These are phyloP conservation scores for Metschnikowia similis DNA, from an alignment of 805 yeast genomes.

Conservation along the genomic window DNA sequence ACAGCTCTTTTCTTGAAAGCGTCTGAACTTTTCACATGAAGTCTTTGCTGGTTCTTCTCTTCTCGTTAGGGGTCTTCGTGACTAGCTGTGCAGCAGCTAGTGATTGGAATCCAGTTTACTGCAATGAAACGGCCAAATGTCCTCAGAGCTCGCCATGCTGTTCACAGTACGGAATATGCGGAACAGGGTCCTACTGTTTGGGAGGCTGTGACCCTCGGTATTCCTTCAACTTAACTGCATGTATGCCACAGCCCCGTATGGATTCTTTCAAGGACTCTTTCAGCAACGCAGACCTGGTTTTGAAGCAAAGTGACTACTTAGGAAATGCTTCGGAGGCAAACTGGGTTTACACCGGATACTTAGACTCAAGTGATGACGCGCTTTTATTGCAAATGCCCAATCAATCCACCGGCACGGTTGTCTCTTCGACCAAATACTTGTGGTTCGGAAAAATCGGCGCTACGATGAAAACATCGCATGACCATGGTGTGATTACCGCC, in stretches of 20 bases:
- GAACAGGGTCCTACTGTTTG: conserved; percentile 71
- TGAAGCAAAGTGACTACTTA: conserved; percentile 40
- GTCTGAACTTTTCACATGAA: conserved; percentile 5
- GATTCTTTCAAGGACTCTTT: conserved; percentile 43
- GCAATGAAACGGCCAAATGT: conserved; percentile 56
- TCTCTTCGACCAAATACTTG: conserved; percentile 71
- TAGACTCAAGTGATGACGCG: conserved; percentile 47
- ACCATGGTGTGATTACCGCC: conserved; percentile 79
- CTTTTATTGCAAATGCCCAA: conserved; percentile 74
- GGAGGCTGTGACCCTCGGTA: conserved; percentile 83
- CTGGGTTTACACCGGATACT: conserved; percentile 68
- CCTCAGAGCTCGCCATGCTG: conserved; percentile 86
- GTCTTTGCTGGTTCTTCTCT: conserved; percentile 4
- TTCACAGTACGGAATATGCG: conserved; percentile 74
- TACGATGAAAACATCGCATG: conserved; percentile 67
- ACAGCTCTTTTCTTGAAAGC: neutral
- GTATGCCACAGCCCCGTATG: conserved; percentile 86
- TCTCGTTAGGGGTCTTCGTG: conserved; percentile 4
- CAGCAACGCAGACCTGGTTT: conserved; percentile 24
- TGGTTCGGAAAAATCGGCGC: conserved; percentile 86
- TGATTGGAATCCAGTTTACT: conserved; percentile 24
- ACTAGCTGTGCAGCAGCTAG: conserved; percentile 6
- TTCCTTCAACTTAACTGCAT: conserved; percentile 62
- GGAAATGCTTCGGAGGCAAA: conserved; percentile 68
- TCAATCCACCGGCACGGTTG: conserved; percentile 67